A percentile compares a stretch with the other conserved stretches of the same genome.
Evolutionary conservation across 352 stramenopile species (phyloP).

Genomic region (Phytophthora podocarpi): DNA sequence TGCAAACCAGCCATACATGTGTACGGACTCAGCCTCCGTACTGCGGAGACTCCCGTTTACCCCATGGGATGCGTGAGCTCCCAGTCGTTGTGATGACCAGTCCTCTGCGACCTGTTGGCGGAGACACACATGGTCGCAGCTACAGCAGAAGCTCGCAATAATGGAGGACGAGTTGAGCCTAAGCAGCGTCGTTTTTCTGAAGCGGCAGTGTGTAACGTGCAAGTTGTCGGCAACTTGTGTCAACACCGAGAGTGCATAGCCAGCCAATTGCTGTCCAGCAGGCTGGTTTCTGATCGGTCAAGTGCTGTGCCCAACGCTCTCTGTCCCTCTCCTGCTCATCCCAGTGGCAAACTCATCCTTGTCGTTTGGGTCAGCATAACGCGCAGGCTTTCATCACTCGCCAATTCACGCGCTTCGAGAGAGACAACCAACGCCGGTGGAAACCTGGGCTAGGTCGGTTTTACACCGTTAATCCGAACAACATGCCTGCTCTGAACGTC

Average conservation of each 20-base stretch:
- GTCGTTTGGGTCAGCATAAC: conserved; percentile 6
- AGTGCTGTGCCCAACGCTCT: conserved; percentile 26
- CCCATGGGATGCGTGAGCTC: no score
- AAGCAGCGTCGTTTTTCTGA: conserved; percentile 19
- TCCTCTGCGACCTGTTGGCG: no score
- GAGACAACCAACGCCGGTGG: no score
- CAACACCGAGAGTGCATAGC: conserved; percentile 28
- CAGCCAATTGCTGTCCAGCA: conserved; percentile 11
- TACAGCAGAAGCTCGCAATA: no score
- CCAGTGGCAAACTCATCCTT: conserved; percentile 2
- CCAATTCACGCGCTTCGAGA: conserved; percentile 13
- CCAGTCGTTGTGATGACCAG: no score
- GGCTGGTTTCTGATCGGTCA: conserved; percentile 11
- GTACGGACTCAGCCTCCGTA: no score
- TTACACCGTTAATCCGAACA: no score
- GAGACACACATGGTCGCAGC: no score
- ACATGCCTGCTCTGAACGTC: neutral
- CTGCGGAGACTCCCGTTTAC: no score
- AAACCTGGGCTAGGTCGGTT: no score
- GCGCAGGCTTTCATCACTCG: no score
- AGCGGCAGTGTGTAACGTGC: conserved; percentile 20
- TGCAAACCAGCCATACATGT: no score
- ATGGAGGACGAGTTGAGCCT: neutral
- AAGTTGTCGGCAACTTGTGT: conserved; percentile 26
- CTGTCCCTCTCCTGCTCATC: conserved; percentile 30